Evolutionary conservation across 441 rosid genomes (phyloP).

Genomic region (Populus trichocarpa): DNA sequence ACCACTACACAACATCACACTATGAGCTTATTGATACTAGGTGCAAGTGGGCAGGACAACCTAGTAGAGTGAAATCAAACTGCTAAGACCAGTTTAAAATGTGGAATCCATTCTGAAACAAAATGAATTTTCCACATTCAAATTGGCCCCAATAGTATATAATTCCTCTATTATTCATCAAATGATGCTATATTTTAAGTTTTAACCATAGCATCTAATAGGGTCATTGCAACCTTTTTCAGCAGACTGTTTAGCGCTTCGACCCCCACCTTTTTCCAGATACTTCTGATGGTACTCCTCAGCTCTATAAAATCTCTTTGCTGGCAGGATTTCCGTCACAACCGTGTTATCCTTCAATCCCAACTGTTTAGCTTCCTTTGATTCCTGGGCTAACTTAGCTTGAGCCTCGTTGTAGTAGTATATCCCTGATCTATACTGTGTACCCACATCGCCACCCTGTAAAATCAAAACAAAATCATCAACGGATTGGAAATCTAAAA

Average conservation of each 20-base stretch:
- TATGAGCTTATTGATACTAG: neutral
- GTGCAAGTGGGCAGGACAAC: neutral
- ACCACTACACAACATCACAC: neutral
- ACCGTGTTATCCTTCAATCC: slow-evolving; percentile 51
- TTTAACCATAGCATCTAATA: slow-evolving; percentile 81
- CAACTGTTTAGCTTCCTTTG: slow-evolving; percentile 62
- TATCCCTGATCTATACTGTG: slow-evolving; percentile 81
- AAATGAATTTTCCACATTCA: neutral
- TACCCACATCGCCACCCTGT: slow-evolving; percentile 82
- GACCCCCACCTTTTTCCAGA: slow-evolving; percentile 74
- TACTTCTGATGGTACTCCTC: slow-evolving; percentile 89
- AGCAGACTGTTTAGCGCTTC: slow-evolving; percentile 55
- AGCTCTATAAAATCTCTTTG: slow-evolving; percentile 82
- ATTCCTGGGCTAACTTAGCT: slow-evolving; percentile 58
- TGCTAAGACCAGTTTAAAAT: neutral
- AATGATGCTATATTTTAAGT: slow-evolving; percentile 17
- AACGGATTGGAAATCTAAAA: neutral
- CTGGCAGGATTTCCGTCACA: slow-evolving; percentile 78
- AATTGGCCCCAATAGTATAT: neutral
- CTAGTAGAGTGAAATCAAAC: neutral
- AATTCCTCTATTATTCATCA: neutral
- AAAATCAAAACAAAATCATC: neutral
- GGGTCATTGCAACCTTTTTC: slow-evolving; percentile 82
- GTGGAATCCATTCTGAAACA: neutral
- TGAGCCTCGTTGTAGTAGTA: slow-evolving; percentile 69